Evolutionary conservation across 2,329 filamentous ascomycete genomes (phyloP).

Genomic region (Emericellopsis cladophorae): DNA sequence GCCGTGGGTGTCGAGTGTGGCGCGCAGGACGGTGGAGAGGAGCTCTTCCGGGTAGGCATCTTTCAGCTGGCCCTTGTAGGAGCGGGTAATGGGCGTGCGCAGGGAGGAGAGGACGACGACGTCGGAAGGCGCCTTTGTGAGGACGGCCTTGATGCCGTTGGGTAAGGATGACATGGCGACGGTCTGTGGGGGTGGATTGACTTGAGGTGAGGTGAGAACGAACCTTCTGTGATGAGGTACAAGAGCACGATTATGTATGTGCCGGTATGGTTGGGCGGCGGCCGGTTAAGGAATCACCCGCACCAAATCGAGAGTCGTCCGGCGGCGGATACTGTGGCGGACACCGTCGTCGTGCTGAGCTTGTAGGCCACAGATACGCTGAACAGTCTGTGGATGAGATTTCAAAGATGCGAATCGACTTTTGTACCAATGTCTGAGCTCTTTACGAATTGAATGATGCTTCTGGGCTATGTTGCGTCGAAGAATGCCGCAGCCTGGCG

Average conservation of each 20-base stretch:
- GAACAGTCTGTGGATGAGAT: no score
- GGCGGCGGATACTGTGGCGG: no score
- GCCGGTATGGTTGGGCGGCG: neutral
- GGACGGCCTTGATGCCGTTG: slow-evolving; percentile 33
- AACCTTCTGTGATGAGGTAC: neutral
- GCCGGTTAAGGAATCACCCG: slow-evolving; percentile 1
- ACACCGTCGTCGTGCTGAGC: no score
- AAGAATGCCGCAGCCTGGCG: no score
- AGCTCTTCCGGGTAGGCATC: slow-evolving; percentile 88
- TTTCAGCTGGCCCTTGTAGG: slow-evolving; percentile 72
- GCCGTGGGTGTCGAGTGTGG: slow-evolving; percentile 46
- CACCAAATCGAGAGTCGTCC: neutral
- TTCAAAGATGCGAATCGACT: no score
- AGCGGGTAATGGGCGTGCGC: slow-evolving; percentile 73
- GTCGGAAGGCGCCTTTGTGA: slow-evolving; percentile 68
- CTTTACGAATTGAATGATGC: no score
- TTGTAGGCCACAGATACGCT: no score
- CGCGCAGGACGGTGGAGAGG: slow-evolving; percentile 48
- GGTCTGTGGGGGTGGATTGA: neutral
- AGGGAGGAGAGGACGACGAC: slow-evolving; percentile 84
- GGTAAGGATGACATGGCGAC: slow-evolving; percentile 4
- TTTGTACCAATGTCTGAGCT: no score
- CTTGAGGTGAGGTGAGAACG: neutral
- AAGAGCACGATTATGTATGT: neutral
- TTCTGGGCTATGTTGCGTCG: no score